Evolutionary conservation across 495 filamentous ascomycete genomes (phyloP).

Genomic region (Peziza echinospora): DNA sequence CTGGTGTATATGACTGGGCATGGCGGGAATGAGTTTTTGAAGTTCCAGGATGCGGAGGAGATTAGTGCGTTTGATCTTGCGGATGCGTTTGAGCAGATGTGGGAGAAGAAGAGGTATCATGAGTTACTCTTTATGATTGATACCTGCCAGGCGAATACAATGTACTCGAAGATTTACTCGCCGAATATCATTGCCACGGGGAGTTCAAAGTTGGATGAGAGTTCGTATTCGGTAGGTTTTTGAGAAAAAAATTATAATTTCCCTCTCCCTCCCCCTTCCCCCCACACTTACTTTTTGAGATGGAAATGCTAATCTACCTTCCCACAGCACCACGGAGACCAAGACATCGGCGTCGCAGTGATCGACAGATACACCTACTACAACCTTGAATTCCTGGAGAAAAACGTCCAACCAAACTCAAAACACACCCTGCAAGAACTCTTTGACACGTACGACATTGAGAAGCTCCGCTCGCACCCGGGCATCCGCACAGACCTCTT

Average conservation of each 20-base stretch:
- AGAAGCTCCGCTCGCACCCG: slow-evolving; percentile 79
- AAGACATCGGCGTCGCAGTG: slow-evolving; percentile 90
- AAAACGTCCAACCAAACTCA: slow-evolving; percentile 51
- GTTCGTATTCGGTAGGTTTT: slow-evolving; percentile 46
- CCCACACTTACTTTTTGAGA: too few species aligned
- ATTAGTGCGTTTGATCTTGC: slow-evolving; percentile 91
- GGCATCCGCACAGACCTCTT: slow-evolving; percentile 92
- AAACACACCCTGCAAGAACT: slow-evolving; percentile 80
- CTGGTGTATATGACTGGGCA: slow-evolving; percentile 98
- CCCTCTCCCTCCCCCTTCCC: too few species aligned
- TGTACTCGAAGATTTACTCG: slow-evolving; percentile 94
- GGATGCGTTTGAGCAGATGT: slow-evolving; percentile 98
- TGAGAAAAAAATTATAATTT: too few species aligned
- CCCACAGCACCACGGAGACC: slow-evolving; percentile 83
- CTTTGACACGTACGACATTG: slow-evolving; percentile 85
- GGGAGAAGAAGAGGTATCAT: slow-evolving; percentile 95
- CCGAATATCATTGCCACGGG: slow-evolving; percentile 94
- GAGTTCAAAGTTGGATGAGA: slow-evolving; percentile 79
- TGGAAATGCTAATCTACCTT: too few species aligned
- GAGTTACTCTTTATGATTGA: slow-evolving; percentile 99
- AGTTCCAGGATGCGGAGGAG: slow-evolving; percentile 96
- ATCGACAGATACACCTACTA: slow-evolving; percentile 98
- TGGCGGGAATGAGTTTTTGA: slow-evolving; percentile 94
- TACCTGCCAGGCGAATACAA: slow-evolving; percentile 96
- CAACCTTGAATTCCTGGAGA: slow-evolving; percentile 90